Evolutionary conservation across 2,329 filamentous ascomycete species (phyloP).

Genomic region (Aureobasidium sp.): DNA sequence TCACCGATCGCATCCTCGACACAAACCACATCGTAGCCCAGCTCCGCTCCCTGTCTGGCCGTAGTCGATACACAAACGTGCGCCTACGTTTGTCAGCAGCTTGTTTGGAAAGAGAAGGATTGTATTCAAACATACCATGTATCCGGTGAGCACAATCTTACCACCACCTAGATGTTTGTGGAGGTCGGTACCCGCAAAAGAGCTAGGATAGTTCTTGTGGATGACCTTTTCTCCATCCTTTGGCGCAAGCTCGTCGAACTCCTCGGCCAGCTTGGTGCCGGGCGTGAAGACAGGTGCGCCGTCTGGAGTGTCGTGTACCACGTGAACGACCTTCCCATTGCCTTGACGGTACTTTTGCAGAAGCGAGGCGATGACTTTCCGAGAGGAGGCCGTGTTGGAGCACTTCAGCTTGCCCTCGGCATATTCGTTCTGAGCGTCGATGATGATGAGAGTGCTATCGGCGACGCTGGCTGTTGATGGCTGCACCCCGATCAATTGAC

Average conservation of each 20-base stretch:
- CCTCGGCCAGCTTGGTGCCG: slow-evolving; percentile 48
- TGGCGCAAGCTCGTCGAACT: slow-evolving; percentile 52
- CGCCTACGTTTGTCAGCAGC: slow-evolving; percentile 33
- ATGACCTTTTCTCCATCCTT: slow-evolving; percentile 48
- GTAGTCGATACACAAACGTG: slow-evolving; percentile 59
- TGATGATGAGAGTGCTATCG: slow-evolving; percentile 57
- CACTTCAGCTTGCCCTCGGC: slow-evolving; percentile 50
- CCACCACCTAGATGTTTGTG: slow-evolving; percentile 46
- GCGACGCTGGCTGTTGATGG: slow-evolving; percentile 47
- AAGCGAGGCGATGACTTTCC: slow-evolving; percentile 48
- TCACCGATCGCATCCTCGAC: slow-evolving; percentile 57
- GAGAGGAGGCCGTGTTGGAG: slow-evolving; percentile 43
- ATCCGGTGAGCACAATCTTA: slow-evolving; percentile 55
- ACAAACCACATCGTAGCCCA: slow-evolving; percentile 56
- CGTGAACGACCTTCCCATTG: slow-evolving; percentile 49
- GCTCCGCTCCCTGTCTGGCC: slow-evolving; percentile 50
- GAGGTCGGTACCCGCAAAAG: slow-evolving; percentile 54
- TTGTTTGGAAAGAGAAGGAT: background rate
- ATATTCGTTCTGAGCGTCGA: slow-evolving; percentile 62
- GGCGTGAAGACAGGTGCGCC: slow-evolving; percentile 61
- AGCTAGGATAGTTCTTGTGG: slow-evolving; percentile 48
- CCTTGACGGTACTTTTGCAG: slow-evolving; percentile 52
- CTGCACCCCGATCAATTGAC: slow-evolving; percentile 44
- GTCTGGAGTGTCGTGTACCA: slow-evolving; percentile 50
- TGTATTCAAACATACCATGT: slow-evolving; percentile 36